Evolutionary conservation across 139 green algal genomes (phyloP).

Genomic region (Chlorella sp.): DNA sequence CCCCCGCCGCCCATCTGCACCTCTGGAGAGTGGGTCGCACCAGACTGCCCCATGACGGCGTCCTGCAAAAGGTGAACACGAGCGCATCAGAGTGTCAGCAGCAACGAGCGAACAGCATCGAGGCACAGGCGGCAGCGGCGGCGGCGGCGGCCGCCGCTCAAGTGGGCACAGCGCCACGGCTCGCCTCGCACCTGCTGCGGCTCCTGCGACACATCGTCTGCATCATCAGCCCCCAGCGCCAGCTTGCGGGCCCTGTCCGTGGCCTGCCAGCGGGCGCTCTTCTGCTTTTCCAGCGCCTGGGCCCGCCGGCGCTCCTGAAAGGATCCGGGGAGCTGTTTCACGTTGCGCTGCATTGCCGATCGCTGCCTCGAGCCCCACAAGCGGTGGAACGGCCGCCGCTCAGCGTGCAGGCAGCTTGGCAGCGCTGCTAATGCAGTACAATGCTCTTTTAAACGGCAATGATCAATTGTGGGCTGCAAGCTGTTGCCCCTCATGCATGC

Average conservation of each 20-base stretch:
- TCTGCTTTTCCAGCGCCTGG: constrained; percentile 51
- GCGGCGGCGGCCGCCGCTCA: not conserved
- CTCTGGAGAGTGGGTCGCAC: not conserved
- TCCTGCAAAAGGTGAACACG: not conserved
- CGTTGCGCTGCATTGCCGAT: not conserved
- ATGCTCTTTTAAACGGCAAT: no score
- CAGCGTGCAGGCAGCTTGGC: no score
- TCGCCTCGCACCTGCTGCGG: not conserved
- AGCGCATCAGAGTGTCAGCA: no score
- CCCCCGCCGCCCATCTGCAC: constrained; percentile 8
- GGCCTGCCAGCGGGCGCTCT: constrained; percentile 28
- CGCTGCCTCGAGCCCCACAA: no score
- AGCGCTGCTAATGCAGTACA: no score
- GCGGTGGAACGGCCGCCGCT: no score
- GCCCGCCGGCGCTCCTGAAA: constrained; percentile 54
- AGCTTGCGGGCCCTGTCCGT: constrained; percentile 33
- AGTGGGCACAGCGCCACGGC: not conserved
- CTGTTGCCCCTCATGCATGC: no score
- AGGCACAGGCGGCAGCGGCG: not conserved
- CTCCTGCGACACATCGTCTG: not conserved
- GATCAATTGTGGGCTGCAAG: no score
- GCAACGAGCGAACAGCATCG: not conserved
- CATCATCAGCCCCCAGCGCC: constrained; percentile 11
- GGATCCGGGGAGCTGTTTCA: not conserved
- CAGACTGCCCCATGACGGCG: not conserved